Base-by-base conservation (phyloP, 345 rosid species). In the Pistacia atlantica region DNA sequence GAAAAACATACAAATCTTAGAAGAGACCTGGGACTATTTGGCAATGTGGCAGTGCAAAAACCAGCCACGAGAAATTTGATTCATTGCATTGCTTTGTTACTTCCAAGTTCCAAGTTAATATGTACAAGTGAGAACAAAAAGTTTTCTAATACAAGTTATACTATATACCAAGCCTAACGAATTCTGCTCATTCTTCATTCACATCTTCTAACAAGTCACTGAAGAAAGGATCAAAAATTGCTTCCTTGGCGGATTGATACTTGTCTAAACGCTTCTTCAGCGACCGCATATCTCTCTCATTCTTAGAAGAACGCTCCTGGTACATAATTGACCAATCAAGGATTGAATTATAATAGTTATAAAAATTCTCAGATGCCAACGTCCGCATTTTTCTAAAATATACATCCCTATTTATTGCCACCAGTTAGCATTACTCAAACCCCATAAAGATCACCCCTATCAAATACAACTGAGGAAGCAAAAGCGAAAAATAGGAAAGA, bases 161-260 rank as follows among this genome's bases (percentile, higher is more conserved):
- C 59, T 54, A 54, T 16, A 4, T 54, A 20, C 52, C 71, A 45
- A 20, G 71, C 68, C 42, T 31, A 7, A 31, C 9, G 8, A 58
- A 11, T 28, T 28, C 52, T 73, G 13, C 11, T 66, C 69, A 45
- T 65, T 38, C 58, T 57, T 22, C 45, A 4, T 64, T 57, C 76
- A 72, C 60, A 61, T 83, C 81, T 62, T 80, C 71, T 49, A 90
- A 57, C 86, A 91, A 81, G 65, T 89, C 94, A 28, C 77, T 71
- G 80, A 92, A 91, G 85, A 94, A 89, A 46, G 90, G 90, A 82
- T 97, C 97, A 59, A 72, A 85, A 71, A 94, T 79, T 22, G 97
- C 91, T 73, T 97, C 97, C 78, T 87, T 91, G 65, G 97, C 92
- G 33, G 98, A 94, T 69, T 80, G 18, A 78, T 89, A 94, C 83